Base-by-base conservation (phyloP, 2,329 filamentous ascomycete genomes). In the Juglanconis oblonga region DNA sequence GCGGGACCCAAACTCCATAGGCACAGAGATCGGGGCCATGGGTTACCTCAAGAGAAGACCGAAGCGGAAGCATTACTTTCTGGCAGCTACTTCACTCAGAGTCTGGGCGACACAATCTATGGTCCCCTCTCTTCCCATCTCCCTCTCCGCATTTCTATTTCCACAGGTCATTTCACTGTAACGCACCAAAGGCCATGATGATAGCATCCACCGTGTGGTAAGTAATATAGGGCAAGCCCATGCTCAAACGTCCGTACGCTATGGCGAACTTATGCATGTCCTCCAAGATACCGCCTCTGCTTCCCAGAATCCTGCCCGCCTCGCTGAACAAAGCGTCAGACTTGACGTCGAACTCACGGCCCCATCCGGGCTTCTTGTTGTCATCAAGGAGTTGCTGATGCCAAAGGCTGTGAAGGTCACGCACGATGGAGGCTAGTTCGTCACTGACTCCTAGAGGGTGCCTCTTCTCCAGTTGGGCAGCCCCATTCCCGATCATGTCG, bases 141-240 rank as follows among this genome's bases (percentile, higher is more conserved):
- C 24, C 24, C 38, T 13, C 38, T 24, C 24, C 24, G 24, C 24
- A 24, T 24, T 24, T 24, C 24, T 24, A 24, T 24, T 24, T 24
- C 24, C 24, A 24, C 24, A 24, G 10, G 38, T 42, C 2, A 4
- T 10, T 9, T 42, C 10, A 42, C 10, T 42, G 7, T 42, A 42
- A 42, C 38, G n/a, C 38, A 42, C 56, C 56, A 47, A 47, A 58
- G 3, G 36, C 38, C 56, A 58, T 48, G 11, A 58, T 58, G 4
- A 53, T 58, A 3, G 56, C 56, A 32, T 53, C 56, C 11, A 58
- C 56, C 3, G 56, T 58, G 24, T 58, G 56, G 47, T 53, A 58
- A 17, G 56, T 49, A 58, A 47, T 48, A 9, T 58, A 53, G 4
- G 49, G 56, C n/a, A 58, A 17, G 14, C 56, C 38, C 56, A 58